Conservation (phyloP, 352 stramenopile genomes). For the Phytophthora gonapodyides region DNA sequence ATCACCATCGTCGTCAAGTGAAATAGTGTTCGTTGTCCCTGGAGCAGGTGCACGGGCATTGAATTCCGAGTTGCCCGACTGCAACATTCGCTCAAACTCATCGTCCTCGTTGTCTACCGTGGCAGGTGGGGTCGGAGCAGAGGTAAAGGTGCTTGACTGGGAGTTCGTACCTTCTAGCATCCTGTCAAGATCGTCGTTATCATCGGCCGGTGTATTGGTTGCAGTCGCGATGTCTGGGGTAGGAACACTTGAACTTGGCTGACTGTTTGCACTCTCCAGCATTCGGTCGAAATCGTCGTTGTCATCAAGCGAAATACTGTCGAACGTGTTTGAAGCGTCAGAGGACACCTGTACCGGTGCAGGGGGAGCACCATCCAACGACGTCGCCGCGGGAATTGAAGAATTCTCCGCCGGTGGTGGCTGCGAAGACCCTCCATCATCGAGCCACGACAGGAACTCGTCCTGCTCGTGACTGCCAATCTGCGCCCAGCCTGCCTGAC, state of each 20-base stretch:
- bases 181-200: slow-evolving; percentile 16
- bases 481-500: slow-evolving; percentile 36
- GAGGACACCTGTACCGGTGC: background rate
- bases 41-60: background rate
- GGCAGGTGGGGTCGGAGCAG: background rate
- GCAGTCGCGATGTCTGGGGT: slow-evolving; percentile 1
- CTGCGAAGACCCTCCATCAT: slow-evolving; percentile 45
- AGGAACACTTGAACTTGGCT: slow-evolving; percentile 9
- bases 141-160: slow-evolving; percentile 1
- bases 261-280: slow-evolving; percentile 9
- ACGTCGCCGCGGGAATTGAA: background rate
- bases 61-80: slow-evolving; percentile 3
- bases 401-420: background rate
- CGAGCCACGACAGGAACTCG: slow-evolving; percentile 84
- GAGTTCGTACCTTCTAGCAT: slow-evolving; percentile 2
- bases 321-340: slow-evolving; percentile 2
- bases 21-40: slow-evolving; percentile 6
- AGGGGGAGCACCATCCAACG: slow-evolving; percentile 10
- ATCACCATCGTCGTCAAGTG: slow-evolving; percentile 33
- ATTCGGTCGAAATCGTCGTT: slow-evolving; percentile 36
- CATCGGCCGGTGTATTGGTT: background rate
- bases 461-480: slow-evolving; percentile 47
- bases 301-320: slow-evolving; percentile 43
- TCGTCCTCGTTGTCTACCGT: slow-evolving; percentile 25
- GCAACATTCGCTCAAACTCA: slow-evolving; percentile 22